A percentile compares a stretch with the other conserved stretches of the same genome.
Evolutionary conservation across 2,329 filamentous ascomycete species (phyloP).

Genomic region (Cladosporium halotolerans): DNA sequence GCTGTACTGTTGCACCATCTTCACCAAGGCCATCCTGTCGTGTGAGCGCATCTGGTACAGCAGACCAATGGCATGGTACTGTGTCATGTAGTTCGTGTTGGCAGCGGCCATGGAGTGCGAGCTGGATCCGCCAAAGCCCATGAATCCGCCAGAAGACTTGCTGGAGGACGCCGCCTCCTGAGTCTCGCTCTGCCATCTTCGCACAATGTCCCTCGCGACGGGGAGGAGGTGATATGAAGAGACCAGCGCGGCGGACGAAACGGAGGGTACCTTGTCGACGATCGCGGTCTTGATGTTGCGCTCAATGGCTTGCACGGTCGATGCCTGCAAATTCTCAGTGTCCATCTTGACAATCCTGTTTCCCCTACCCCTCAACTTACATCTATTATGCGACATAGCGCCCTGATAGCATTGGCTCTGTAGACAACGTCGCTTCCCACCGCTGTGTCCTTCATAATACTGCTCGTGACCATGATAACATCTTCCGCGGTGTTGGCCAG

Average conservation of each 20-base stretch:
- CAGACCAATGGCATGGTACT: constrained; percentile 96
- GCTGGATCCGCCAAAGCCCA: constrained; percentile 81
- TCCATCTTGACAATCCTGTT: not conserved
- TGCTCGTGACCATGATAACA: constrained; percentile 99
- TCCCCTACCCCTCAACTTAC: constrained; percentile 51
- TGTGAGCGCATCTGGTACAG: constrained; percentile 97
- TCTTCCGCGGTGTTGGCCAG: constrained; percentile 91
- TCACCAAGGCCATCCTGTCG: constrained; percentile 95
- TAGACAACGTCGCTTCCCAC: constrained; percentile 91
- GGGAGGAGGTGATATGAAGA: constrained; percentile 97
- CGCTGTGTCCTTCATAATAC: constrained; percentile 98
- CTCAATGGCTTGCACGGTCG: constrained; percentile 95
- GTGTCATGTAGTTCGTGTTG: constrained; percentile 93
- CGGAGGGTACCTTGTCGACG: constrained; percentile 96
- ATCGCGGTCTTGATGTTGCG: constrained; percentile 98
- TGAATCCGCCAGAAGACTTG: constrained; percentile 84
- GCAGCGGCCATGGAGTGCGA: constrained; percentile 63
- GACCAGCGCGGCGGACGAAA: constrained; percentile 90
- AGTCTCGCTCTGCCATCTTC: constrained; percentile 97
- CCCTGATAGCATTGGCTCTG: constrained; percentile 91
- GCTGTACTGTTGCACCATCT: constrained; percentile 99
- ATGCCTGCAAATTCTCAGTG: constrained; percentile 54
- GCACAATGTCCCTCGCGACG: constrained; percentile 89
- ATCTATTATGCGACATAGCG: constrained; percentile 93
- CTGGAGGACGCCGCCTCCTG: constrained; percentile 88